Conservation (phyloP, 768 basidiomycete species). For the Hypholoma sublateritium region DNA sequence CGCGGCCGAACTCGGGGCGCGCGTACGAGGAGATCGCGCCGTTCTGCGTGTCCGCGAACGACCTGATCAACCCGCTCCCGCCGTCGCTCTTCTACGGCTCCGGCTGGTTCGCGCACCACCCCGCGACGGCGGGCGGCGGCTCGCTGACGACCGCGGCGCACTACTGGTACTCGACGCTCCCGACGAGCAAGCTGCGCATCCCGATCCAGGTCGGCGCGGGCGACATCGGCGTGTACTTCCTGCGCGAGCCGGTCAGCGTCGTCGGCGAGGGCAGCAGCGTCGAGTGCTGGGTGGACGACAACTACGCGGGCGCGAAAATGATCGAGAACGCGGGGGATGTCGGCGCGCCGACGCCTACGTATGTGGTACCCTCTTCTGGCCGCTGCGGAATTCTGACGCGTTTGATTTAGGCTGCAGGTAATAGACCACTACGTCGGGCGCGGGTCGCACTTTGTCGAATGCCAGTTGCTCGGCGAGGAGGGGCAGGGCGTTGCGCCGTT, state of each 20-base stretch:
- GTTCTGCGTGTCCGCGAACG: conserved; percentile 95
- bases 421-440: conserved; percentile 86
- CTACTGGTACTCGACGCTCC: conserved; percentile 92
- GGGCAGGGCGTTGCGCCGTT: conserved; percentile 77
- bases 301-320: conserved; percentile 72
- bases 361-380: conserved; percentile 30
- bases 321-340: conserved; percentile 78
- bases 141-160: conserved; percentile 64
- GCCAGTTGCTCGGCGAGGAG: conserved; percentile 84
- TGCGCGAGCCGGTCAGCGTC: conserved; percentile 62
- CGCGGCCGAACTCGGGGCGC: conserved; percentile 49
- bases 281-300: conserved; percentile 99
- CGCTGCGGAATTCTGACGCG: not conserved
- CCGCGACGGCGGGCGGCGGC: conserved; percentile 38
- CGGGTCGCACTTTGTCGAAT: conserved; percentile 94
- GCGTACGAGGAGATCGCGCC: conserved; percentile 87
- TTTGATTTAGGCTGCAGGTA: conserved; percentile 59
- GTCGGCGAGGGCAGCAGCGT: conserved; percentile 68
- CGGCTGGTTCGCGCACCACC: conserved; percentile 86
- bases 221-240: conserved; percentile 89
- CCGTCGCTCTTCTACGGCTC: conserved; percentile 90
- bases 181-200: conserved; percentile 79
- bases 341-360: conserved; percentile 64
- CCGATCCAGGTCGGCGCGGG: conserved; percentile 85
- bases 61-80: conserved; percentile 96